phyloP scores from a whole-genome alignment of 352 stramenopile genomes.

The Phytophthora litchii region DNA sequence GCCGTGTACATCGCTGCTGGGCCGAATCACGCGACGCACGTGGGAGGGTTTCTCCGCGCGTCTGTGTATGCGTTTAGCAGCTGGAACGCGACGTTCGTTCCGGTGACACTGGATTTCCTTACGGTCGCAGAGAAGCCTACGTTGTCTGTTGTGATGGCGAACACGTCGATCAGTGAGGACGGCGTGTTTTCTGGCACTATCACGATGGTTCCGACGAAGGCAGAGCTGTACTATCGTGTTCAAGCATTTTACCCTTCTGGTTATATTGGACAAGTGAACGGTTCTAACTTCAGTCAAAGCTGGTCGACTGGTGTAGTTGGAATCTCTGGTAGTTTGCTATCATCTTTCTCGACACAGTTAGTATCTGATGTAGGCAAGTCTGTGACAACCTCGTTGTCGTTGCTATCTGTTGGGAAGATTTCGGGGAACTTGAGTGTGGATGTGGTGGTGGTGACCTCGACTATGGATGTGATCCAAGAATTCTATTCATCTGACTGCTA shows the following conservation, averaged over 20 bases:
- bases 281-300: background rate
- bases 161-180: conserved; percentile 17
- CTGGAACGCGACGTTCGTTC: conserved; percentile 19
- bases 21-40: background rate
- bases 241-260: conserved; percentile 20
- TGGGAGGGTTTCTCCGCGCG: conserved; percentile 21
- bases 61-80: conserved; percentile 35
- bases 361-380: conserved; percentile 3
- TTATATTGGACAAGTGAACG: conserved; percentile 6
- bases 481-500: conserved; percentile 32
- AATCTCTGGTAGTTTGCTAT: conserved; percentile 8
- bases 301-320: conserved; percentile 5
- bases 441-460: conserved; percentile 23
- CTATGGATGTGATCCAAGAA: conserved; percentile 12
- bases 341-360: conserved; percentile 10
- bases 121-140: conserved; percentile 18
- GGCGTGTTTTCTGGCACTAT: conserved; percentile 15
- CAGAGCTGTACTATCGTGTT: conserved; percentile 21
- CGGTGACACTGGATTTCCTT: conserved; percentile 26
- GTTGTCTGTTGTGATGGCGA: conserved; percentile 11
- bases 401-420: conserved; percentile 13
- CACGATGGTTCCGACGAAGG: conserved; percentile 28
- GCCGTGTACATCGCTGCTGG: conserved; percentile 16
- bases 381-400: conserved; percentile 2
- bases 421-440: conserved; percentile 24